Evolutionary conservation across 768 basidiomycete genomes (phyloP).

Genomic region (Amanita molliuscula): DNA sequence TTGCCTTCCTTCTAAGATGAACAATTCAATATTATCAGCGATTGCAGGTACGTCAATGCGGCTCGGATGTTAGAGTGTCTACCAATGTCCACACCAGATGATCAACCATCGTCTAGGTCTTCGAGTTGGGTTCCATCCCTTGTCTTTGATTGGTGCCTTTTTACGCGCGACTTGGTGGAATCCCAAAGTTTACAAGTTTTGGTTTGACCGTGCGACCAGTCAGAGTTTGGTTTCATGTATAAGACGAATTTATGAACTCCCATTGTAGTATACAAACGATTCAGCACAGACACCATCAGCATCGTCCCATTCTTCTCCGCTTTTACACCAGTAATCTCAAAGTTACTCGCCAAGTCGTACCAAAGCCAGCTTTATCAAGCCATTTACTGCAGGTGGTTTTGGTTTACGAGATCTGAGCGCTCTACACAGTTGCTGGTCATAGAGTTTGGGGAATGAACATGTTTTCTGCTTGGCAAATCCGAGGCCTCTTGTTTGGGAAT

Average conservation of each 20-base stretch:
- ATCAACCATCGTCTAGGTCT: conserved; percentile 28
- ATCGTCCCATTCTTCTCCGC: conserved; percentile 26
- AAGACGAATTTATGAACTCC: not conserved
- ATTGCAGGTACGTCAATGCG: conserved; percentile 17
- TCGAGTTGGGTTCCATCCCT: conserved; percentile 29
- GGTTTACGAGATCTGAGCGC: not conserved
- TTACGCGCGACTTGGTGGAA: conserved; percentile 35
- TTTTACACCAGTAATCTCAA: conserved; percentile 37
- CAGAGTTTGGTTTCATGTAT: conserved; percentile 5
- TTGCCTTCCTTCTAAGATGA: conserved; percentile 21
- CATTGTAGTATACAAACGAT: conserved; percentile 23
- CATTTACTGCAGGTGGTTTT: conserved; percentile 18
- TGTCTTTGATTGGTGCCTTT: conserved; percentile 24
- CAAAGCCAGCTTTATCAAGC: conserved; percentile 32
- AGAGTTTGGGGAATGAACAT: conserved; percentile 35
- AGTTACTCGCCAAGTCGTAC: conserved; percentile 32
- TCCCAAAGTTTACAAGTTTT: conserved; percentile 23
- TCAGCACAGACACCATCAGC: conserved; percentile 28
- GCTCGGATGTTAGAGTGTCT: not conserved
- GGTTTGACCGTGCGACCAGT: conserved; percentile 26
- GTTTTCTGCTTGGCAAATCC: too few relatives aligned
- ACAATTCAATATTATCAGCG: conserved; percentile 19
- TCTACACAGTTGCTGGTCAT: not conserved
- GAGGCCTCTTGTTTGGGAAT: too few relatives aligned
- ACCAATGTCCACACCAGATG: conserved; percentile 15